These are phyloP conservation scores for Ramaria sp. DNA, from an alignment of 768 basidiomycete species.

Conservation along the genomic window DNA sequence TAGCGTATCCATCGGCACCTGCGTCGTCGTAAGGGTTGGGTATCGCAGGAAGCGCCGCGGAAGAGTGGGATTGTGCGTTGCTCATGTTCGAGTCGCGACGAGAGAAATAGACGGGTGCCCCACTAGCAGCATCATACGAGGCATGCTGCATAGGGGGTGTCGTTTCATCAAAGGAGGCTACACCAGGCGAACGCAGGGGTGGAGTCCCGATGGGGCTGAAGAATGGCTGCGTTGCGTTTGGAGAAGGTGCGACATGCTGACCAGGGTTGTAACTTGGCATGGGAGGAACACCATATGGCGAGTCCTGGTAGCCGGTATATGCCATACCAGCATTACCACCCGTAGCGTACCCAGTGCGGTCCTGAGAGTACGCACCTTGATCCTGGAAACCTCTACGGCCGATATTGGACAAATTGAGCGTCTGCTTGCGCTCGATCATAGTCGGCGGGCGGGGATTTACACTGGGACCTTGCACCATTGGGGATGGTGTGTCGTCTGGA, in stretches of 20 bases:
- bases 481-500: slow-evolving; percentile 30
- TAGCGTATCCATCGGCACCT: slow-evolving; percentile 3
- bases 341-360: not conserved
- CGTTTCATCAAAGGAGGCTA: slow-evolving; percentile 3
- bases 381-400: not conserved
- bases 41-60: not conserved
- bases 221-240: not conserved
- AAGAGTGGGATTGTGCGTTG: not conserved
- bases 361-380: not conserved
- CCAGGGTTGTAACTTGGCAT: not conserved
- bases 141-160: slow-evolving; percentile 1
- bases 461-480: slow-evolving; percentile 14
- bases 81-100: slow-evolving; percentile 3
- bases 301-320: not conserved
- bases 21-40: slow-evolving; percentile 4
- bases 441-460: slow-evolving; percentile 51
- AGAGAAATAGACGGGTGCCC: slow-evolving; percentile 1
- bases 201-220: slow-evolving; percentile 7
- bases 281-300: not conserved
- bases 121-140: not conserved
- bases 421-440: slow-evolving; percentile 40
- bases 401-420: not conserved
- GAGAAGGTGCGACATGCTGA: not conserved
- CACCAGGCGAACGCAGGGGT: not conserved
- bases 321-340: not conserved